These are phyloP conservation scores for Entomortierella lignicola DNA, from an alignment of 192 early-diverging fungal species.

Conservation along the genomic window DNA sequence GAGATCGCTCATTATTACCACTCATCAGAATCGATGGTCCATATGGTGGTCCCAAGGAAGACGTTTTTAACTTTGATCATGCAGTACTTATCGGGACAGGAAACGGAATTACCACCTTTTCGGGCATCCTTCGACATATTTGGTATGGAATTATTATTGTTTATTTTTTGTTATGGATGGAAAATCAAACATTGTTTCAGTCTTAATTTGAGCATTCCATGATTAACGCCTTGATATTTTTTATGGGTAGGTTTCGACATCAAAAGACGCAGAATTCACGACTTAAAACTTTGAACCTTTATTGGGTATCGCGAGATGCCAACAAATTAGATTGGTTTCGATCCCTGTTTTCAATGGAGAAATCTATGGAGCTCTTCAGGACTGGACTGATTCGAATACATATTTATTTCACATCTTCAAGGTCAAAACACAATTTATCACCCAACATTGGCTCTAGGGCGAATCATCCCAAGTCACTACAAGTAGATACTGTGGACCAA, in stretches of 20 bases:
- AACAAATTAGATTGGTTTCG: conserved; percentile 53
- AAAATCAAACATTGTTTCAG: not conserved
- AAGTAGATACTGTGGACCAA: not conserved
- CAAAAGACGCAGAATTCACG: conserved; percentile 51
- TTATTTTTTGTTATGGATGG: not conserved
- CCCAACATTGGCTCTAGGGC: conserved; percentile 4
- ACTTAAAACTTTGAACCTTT: conserved; percentile 41
- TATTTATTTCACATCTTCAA: conserved; percentile 43
- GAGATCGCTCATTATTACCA: conserved; percentile 60
- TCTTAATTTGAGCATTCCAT: not conserved
- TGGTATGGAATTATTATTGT: no score
- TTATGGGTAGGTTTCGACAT: conserved; percentile 56
- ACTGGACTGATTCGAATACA: conserved; percentile 50
- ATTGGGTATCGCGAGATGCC: conserved; percentile 49
- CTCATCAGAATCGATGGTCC: conserved; percentile 80
- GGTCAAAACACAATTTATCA: not conserved
- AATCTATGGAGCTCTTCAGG: conserved; percentile 47
- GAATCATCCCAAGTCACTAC: not conserved
- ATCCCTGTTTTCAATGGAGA: conserved; percentile 49
- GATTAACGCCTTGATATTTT: not conserved
- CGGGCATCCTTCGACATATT: conserved; percentile 75
- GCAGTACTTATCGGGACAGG: conserved; percentile 74
- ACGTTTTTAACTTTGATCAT: conserved; percentile 77
- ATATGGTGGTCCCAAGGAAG: conserved; percentile 82
- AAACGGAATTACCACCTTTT: conserved; percentile 83